phyloP scores from a whole-genome alignment of 106 monocot species.

The Allium sativum region DNA sequence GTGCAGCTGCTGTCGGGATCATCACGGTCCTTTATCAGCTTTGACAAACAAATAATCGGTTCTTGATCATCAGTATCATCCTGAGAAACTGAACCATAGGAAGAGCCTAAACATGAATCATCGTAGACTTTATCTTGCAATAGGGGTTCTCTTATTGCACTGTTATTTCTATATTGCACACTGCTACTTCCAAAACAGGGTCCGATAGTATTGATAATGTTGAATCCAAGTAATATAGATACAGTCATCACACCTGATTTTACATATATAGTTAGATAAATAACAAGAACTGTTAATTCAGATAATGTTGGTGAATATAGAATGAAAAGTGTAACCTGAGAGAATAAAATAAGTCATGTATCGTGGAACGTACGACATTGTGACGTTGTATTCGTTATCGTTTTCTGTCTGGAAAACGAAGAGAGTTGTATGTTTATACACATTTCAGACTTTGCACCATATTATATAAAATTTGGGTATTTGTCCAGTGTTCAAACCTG shows the following conservation, averaged over 20 bases:
- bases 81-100: slow-evolving; percentile 50
- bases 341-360: slow-evolving; percentile 44
- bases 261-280: background rate
- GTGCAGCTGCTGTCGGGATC: slow-evolving; percentile 1
- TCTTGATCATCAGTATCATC: slow-evolving; percentile 32
- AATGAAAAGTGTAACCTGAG: slow-evolving; percentile 22
- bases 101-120: slow-evolving; percentile 39
- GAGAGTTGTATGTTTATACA: background rate
- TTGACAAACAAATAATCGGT: background rate
- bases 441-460: background rate
- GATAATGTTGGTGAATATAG: background rate
- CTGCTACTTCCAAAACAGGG: background rate
- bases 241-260: slow-evolving; percentile 16
- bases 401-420: slow-evolving; percentile 8
- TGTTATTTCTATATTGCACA: slow-evolving; percentile 5
- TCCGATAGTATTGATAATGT: slow-evolving; percentile 8
- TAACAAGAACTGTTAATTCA: background rate
- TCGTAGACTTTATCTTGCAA: slow-evolving; percentile 37
- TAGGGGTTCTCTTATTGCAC: slow-evolving; percentile 17
- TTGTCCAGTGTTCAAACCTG: slow-evolving; percentile 12
- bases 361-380: slow-evolving; percentile 40
- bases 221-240: slow-evolving; percentile 20
- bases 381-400: slow-evolving; percentile 18
- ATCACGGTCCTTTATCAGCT: slow-evolving; percentile 7
- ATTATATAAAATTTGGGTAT: background rate